Evolutionary conservation across 345 rosid species (phyloP), one percentile per base, ranked within the genome.

Genomic region (Eucalyptus melliodora): DNA sequence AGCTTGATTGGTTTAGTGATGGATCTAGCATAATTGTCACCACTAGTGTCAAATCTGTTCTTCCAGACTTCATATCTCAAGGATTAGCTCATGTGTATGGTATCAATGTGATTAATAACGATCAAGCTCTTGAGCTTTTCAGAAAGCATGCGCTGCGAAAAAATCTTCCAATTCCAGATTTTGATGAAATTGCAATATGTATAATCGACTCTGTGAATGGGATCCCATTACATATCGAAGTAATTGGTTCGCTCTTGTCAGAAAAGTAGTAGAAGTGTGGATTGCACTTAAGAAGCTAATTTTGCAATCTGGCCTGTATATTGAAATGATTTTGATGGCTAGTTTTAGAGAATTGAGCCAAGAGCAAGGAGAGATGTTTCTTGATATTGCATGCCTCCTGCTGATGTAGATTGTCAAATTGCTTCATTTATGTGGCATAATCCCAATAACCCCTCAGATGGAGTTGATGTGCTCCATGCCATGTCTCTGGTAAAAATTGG

Each of bases 11-110:
- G 87, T 85, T 42, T 50, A 53, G 87, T 50, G 6, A 14, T 42
- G 87, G 87, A 45, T 12, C 19, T 50, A 85, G 87, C 53, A 45
- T 85, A 42, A 85, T 85, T 85, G 87, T 85, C 9, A 85, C 87
- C 30, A 26, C 87, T n/a, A 85, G 87, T 24, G 4, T 6, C 49
- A n/a, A 23, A 85, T 45, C 30, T 45, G 51, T 85, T 50, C 19
- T 85, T 30, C 19, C 30, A 13, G 8, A 85, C 1, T 65, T n/a
- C 37, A 65, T n/a, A 65, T n/a, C 72, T 65, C 34, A 8, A 30
- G 37, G 72, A 0, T 65, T 65, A 4, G 72, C 37, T 65, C 19
- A 15, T n/a, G 17, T 0, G 4, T 65, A 30, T 15, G 17, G 17
- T 65, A 14, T 65, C 37, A 14, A n/a, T 0, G 3, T 14, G 72